Evolutionary conservation across 75 land plant species (phyloP), one percentile per base, ranked within the genome.

Genomic region (Selaginella moellendorffii): DNA sequence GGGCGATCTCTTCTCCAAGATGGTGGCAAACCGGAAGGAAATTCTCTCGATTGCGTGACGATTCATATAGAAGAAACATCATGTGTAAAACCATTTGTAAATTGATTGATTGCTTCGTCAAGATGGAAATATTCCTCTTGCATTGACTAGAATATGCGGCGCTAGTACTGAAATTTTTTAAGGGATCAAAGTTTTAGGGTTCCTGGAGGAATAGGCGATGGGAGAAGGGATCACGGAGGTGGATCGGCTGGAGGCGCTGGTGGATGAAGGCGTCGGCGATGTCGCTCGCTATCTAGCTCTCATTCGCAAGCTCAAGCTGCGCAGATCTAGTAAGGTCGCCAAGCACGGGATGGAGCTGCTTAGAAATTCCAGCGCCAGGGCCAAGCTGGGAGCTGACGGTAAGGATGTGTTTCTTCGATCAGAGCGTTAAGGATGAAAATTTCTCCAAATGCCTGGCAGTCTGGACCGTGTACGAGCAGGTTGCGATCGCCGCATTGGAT

Each of bases 391-490:
- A 61, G 53, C 66, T 0, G 96, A 87, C 30, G 88, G 96, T 87
- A 29, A 18, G 64, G 31, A 28, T 31, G 54, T 66, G 42, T 67
- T 14, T 62, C 9, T 14, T n/a, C 18, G 8, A 18, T 61, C 1
- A 5, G 9, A 8, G 14, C 20, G 67, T 62, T 63, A 63, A n/a
- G n/a, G n/a, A n/a, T n/a, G n/a, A n/a, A n/a, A n/a, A n/a, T 26
- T 19, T 12, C 12, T 25, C 26, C 2, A 28, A 21, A 22, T 0
- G n/a, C n/a, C n/a, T n/a, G n/a, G 78, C 69, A 90, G 96, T 78
- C 54, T 90, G 96, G 96, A 84, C 87, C 5, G 70, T 87, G 1
- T 90, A 87, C 53, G 96, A 90, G 75, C 96, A 90, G 63, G 88
- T 90, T 25, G 83, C 96, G 14, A 36, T 87, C 63, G 91, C 92